Evolutionary conservation across 345 rosid genomes (phyloP).

Genomic region (Sisymbrium altissimum): DNA sequence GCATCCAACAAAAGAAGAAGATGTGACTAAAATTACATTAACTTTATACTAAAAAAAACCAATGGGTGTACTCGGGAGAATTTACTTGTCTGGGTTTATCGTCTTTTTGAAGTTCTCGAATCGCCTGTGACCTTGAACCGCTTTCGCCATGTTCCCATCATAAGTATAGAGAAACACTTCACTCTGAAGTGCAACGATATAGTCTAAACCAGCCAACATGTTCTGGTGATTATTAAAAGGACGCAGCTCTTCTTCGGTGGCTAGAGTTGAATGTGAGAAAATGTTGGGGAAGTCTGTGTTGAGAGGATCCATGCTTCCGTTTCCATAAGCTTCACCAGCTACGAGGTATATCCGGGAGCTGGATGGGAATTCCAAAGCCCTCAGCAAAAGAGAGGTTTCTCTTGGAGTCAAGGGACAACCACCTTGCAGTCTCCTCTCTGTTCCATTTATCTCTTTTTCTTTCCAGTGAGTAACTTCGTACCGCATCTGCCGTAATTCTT

Average conservation of each 20-base stretch:
- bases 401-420: conserved; percentile 93
- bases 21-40: background rate
- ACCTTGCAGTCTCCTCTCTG: conserved; percentile 85
- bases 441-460: conserved; percentile 90
- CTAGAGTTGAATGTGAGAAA: conserved; percentile 81
- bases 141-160: conserved; percentile 98
- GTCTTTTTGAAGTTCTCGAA: conserved; percentile 86
- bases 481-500: conserved; percentile 72
- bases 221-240: conserved; percentile 84
- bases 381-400: conserved; percentile 89
- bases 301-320: conserved; percentile 77
- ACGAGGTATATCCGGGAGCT: conserved; percentile 83
- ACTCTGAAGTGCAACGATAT: conserved; percentile 83
- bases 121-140: conserved; percentile 91
- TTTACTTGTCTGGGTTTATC: conserved; percentile 83
- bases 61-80: background rate
- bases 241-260: conserved; percentile 65
- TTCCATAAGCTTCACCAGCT: conserved; percentile 94
- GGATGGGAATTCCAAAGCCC: conserved; percentile 71
- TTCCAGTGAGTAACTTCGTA: conserved; percentile 89
- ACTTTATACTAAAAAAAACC: background rate
- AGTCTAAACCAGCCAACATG: conserved; percentile 93
- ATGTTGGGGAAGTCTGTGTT: conserved; percentile 62
- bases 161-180: conserved; percentile 84
- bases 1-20: conserved; percentile 14